Conservation (phyloP, 805 yeast species). For the baker's yeast (Saccharomyces cerevisiae) region DNA sequence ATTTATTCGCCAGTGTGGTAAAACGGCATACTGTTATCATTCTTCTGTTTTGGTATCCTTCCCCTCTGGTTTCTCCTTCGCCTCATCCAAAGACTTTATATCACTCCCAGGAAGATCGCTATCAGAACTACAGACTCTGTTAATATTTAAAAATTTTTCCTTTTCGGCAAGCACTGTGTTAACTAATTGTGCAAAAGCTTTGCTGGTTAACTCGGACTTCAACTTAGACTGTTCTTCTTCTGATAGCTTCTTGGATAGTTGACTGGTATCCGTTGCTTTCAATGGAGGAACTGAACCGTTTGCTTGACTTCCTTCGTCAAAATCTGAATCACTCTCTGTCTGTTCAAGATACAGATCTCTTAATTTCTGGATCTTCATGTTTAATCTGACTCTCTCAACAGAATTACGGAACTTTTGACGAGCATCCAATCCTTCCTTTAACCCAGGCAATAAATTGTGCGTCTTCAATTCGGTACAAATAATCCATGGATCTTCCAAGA, state of each 20-base stretch:
- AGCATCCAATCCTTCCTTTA: conserved; percentile 73
- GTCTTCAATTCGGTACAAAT: conserved; percentile 38
- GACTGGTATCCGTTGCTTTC: conserved; percentile 5
- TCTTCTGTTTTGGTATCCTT: background rate
- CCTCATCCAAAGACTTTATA: background rate
- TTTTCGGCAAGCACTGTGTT: conserved; percentile 55
- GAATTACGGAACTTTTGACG: conserved; percentile 77
- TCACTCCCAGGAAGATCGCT: background rate
- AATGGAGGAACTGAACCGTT: conserved; percentile 12
- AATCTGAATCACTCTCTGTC: conserved; percentile 31
- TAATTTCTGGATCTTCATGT: conserved; percentile 66
- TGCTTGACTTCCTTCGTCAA: conserved; percentile 18
- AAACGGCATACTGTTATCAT: background rate
- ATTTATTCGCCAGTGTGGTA: background rate
- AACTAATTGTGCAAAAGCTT: conserved; percentile 62
- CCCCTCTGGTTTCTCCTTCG: background rate
- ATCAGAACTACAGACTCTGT: conserved; percentile 5
- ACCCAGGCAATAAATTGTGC: conserved; percentile 66
- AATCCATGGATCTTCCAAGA: conserved; percentile 70
- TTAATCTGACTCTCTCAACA: conserved; percentile 71
- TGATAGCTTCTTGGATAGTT: conserved; percentile 1
- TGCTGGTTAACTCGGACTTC: conserved; percentile 37
- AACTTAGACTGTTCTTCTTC: conserved; percentile 9
- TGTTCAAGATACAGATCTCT: conserved; percentile 47
- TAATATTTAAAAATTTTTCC: conserved; percentile 31